Conservation (phyloP, 2,329 filamentous ascomycete species). For the Parastagonospora nodorum region DNA sequence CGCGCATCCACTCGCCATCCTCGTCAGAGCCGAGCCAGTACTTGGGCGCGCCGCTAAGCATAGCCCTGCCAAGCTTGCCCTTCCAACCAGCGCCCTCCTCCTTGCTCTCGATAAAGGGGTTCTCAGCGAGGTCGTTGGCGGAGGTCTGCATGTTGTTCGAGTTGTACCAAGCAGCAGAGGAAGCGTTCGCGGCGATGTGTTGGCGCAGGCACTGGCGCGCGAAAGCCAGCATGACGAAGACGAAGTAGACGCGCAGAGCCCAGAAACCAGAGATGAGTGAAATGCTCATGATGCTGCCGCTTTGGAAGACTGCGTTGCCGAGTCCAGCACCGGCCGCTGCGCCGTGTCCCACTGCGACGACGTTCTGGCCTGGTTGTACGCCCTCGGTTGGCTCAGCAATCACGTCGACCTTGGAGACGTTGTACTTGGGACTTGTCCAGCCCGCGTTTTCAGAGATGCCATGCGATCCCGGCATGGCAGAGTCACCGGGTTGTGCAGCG, state of each 20-base stretch:
- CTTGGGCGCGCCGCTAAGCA: slow-evolving; percentile 73
- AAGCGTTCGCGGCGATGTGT: slow-evolving; percentile 60
- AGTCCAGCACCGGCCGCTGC: slow-evolving; percentile 52
- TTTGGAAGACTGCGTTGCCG: slow-evolving; percentile 68
- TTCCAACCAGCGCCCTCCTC: slow-evolving; percentile 80
- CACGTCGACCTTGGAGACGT: slow-evolving; percentile 63
- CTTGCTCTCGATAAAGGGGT: slow-evolving; percentile 71
- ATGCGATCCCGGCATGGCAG: slow-evolving; percentile 47
- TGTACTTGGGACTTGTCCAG: slow-evolving; percentile 67
- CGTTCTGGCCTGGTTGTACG: slow-evolving; percentile 56
- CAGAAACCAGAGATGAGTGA: slow-evolving; percentile 75
- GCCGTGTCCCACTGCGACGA: slow-evolving; percentile 54
- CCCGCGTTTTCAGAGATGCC: slow-evolving; percentile 68
- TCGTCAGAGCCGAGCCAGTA: slow-evolving; percentile 81
- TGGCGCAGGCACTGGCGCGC: slow-evolving; percentile 77
- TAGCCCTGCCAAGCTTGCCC: slow-evolving; percentile 76
- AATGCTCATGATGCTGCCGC: slow-evolving; percentile 75
- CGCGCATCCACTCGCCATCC: slow-evolving; percentile 70
- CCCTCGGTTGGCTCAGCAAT: slow-evolving; percentile 55
- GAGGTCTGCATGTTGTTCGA: slow-evolving; percentile 44
- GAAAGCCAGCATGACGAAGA: slow-evolving; percentile 81
- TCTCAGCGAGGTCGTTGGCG: slow-evolving; percentile 59
- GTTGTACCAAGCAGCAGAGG: slow-evolving; percentile 49
- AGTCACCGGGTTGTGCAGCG: slow-evolving; percentile 58
- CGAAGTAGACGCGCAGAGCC: slow-evolving; percentile 79